phyloP scores from a whole-genome alignment of 805 yeast species.

The Helenozyma baotianmanensis region DNA sequence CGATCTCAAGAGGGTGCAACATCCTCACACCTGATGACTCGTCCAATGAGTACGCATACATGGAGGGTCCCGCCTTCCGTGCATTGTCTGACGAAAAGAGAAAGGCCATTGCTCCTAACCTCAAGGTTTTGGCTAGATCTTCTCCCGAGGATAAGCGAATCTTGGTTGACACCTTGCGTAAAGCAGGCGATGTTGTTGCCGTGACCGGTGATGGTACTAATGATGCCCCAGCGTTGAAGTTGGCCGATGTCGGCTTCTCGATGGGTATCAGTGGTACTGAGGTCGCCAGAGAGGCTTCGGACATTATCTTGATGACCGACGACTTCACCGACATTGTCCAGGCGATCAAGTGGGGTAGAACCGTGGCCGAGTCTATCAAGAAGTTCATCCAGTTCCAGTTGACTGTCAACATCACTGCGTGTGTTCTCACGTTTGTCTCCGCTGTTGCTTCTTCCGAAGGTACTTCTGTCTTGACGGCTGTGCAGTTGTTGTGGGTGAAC shows the following conservation, averaged over 20 bases:
- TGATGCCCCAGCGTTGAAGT: conserved; percentile 95
- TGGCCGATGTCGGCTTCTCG: conserved; percentile 97
- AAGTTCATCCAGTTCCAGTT: conserved; percentile 95
- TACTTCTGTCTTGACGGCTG: conserved; percentile 89
- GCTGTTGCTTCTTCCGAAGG: conserved; percentile 82
- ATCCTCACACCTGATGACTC: conserved; percentile 54
- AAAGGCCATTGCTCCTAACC: conserved; percentile 56
- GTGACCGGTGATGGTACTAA: conserved; percentile 99
- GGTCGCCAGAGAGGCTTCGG: conserved; percentile 97
- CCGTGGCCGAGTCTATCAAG: conserved; percentile 89
- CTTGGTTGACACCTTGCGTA: conserved; percentile 74
- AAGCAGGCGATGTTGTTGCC: conserved; percentile 90
- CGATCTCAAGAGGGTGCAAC: conserved; percentile 84
- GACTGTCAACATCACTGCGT: conserved; percentile 97
- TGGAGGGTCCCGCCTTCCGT: conserved; percentile 94
- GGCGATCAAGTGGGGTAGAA: conserved; percentile 98
- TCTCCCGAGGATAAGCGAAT: conserved; percentile 93
- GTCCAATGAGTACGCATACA: conserved; percentile 53
- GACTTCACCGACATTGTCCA: conserved; percentile 92
- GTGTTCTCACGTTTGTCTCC: conserved; percentile 84
- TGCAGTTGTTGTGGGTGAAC: conserved; percentile 95
- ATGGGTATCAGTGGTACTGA: conserved; percentile 99
- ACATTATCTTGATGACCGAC: conserved; percentile 87
- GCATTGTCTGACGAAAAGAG: conserved; percentile 57
- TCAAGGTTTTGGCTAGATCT: conserved; percentile 87